Base-by-base conservation (phyloP, 148 eudicot genomes). In the Mesembryanthemum crystallinum region DNA sequence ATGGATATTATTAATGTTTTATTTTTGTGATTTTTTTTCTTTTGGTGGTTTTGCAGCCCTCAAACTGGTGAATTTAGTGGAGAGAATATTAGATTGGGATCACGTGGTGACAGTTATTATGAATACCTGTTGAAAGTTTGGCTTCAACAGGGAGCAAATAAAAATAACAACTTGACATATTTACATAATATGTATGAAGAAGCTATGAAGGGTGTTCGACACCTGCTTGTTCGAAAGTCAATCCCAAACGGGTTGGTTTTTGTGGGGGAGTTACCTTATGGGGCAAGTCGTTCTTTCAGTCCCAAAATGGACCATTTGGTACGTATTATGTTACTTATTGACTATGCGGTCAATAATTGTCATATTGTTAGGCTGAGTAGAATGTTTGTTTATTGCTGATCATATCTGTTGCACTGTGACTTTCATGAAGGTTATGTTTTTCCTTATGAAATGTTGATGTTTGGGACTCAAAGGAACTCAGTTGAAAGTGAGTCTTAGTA, bases 281-380 rank as follows among this genome's bases (percentile, higher is more conserved):
- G 98, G 70, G 74, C 77, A 69, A 72, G 69, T 49, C 92, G 94
- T 74, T 78, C 75, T 67, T 88, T 94, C 73, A 92, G 97, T 81
- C 96, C 98, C 51, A 94, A 94, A 77, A 94, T 94, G 98, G 98
- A 94, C 88, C 98, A 94, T 85, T 83, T 94, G 93, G 97, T 94
- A 87, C 71, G 88, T 57, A 15, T 76, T 71, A 25, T 49, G 13
- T 12, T 27, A 11, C 37, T 37, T 45, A 1, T 60, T 66, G 15
- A 55, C 60, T 24, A 15, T 65, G 49, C 51, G 54, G n/a, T 39
- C 14, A 23, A 8, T 60, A 32, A 25, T 13, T 59, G 66, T 18
- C 20, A 5, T 43, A 23, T 23, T 59, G 37, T 37, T 73, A 24
- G 12, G 42, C 42, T 64, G 68, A 63, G 52, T 11, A 63, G 21